Conservation (phyloP, 2,329 filamentous ascomycete genomes). For the Lachnellula arida region DNA sequence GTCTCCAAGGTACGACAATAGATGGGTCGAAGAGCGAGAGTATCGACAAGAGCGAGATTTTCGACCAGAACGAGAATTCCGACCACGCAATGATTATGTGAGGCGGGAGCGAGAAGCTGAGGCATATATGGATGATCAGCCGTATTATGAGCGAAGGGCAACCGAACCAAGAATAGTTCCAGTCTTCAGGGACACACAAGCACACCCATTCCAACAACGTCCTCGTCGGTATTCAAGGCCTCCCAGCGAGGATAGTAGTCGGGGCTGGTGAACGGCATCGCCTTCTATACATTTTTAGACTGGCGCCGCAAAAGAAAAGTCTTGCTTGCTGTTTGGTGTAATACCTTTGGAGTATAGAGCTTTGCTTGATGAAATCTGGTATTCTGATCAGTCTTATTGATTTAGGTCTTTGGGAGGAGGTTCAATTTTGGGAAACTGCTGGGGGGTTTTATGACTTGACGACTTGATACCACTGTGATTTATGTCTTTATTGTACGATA, state of each 20-base stretch:
- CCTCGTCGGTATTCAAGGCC: constrained; percentile 12
- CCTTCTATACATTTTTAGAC: neutral
- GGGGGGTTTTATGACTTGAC: too few species aligned
- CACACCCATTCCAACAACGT: constrained; percentile 14
- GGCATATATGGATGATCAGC: constrained; percentile 19
- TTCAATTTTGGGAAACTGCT: neutral
- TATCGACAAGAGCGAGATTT: constrained; percentile 1
- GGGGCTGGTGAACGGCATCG: constrained; percentile 6
- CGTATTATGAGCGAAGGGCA: constrained; percentile 5
- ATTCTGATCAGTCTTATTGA: neutral
- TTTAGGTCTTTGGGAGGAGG: neutral
- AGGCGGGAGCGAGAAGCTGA: constrained; percentile 15
- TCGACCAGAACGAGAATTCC: neutral
- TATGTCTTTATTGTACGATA: neutral
- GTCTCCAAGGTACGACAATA: constrained; percentile 10
- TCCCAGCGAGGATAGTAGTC: neutral
- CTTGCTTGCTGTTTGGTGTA: neutral
- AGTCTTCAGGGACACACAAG: neutral
- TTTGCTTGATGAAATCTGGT: neutral
- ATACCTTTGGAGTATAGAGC: neutral
- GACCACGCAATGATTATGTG: neutral
- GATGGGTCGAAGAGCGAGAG: constrained; percentile 11
- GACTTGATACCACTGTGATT: neutral
- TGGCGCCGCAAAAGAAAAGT: neutral
- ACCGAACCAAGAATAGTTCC: constrained; percentile 1